Evolutionary conservation across 2,329 filamentous ascomycete species (phyloP).

Genomic region (Nemania abortiva): DNA sequence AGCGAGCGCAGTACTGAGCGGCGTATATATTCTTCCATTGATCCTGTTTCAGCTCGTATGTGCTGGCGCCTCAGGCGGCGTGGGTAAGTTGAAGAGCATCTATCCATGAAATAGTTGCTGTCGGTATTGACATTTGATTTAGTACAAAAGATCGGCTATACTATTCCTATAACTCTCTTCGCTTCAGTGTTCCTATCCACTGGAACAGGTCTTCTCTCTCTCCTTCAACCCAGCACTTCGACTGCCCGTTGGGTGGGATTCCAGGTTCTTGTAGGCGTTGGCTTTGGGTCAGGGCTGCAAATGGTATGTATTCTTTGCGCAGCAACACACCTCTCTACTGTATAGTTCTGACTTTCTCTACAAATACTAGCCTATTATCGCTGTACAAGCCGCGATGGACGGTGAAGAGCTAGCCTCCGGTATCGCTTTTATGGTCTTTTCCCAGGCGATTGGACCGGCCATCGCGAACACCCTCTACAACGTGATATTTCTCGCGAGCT

Average conservation of each 20-base stretch:
- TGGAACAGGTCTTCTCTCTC: conserved; percentile 35
- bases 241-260: conserved; percentile 36
- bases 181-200: conserved; percentile 10
- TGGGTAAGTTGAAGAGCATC: conserved; percentile 23
- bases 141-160: conserved; percentile 35
- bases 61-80: conserved; percentile 24
- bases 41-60: conserved; percentile 38
- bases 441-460: no score
- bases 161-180: conserved; percentile 32
- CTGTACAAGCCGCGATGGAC: no score
- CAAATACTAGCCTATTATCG: no score
- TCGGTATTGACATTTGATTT: not conserved
- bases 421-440: no score
- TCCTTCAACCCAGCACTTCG: conserved; percentile 24
- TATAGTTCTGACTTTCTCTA: no score
- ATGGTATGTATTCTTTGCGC: conserved; percentile 19
- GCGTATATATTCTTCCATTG: conserved; percentile 44
- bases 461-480: no score
- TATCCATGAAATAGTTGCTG: not conserved
- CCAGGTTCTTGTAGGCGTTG: conserved; percentile 32
- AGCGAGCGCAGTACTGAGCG: conserved; percentile 40
- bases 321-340: no score
- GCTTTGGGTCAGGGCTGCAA: conserved; percentile 33
- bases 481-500: no score
- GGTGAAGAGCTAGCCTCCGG: no score